A percentile compares a stretch with the other conserved stretches of the same genome.
These are phyloP conservation scores for Cyberlindnera subsufficiens DNA, from an alignment of 805 yeast genomes.

Conservation along the genomic window DNA sequence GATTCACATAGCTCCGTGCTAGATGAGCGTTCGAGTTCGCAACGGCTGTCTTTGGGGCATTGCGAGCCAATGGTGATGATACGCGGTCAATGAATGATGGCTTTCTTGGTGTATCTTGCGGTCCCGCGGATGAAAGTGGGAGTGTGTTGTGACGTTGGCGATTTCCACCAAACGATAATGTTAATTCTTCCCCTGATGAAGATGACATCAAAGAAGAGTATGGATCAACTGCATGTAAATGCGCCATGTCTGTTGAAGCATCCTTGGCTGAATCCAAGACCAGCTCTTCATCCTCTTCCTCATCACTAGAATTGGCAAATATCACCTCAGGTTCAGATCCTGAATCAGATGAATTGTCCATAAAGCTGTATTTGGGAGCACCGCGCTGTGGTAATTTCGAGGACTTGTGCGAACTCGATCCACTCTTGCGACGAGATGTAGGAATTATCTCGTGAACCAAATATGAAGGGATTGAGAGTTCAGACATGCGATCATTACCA, in stretches of 20 bases:
- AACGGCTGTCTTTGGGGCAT: conserved; percentile 29
- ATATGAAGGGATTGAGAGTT: conserved; percentile 15
- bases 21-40: conserved; percentile 26
- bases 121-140: conserved; percentile 28
- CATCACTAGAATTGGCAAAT: conserved; percentile 12
- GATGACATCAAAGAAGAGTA: neutral
- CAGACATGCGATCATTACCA: conserved; percentile 7
- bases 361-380: conserved; percentile 22
- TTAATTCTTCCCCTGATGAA: conserved; percentile 6
- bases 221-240: neutral
- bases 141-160: conserved; percentile 15
- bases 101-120: neutral
- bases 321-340: conserved; percentile 14
- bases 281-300: conserved; percentile 30
- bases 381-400: conserved; percentile 15
- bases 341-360: conserved; percentile 16
- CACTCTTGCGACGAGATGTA: neutral
- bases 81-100: conserved; percentile 13
- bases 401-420: conserved; percentile 1
- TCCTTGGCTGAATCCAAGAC: neutral
- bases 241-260: neutral
- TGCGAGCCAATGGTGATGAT: conserved; percentile 29
- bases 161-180: conserved; percentile 3
- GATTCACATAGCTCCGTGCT: conserved; percentile 7
- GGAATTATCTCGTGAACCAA: conserved; percentile 8